These are phyloP conservation scores for Blastomyces emzantsi DNA, from an alignment of 2,329 filamentous ascomycete genomes.

Conservation along the genomic window DNA sequence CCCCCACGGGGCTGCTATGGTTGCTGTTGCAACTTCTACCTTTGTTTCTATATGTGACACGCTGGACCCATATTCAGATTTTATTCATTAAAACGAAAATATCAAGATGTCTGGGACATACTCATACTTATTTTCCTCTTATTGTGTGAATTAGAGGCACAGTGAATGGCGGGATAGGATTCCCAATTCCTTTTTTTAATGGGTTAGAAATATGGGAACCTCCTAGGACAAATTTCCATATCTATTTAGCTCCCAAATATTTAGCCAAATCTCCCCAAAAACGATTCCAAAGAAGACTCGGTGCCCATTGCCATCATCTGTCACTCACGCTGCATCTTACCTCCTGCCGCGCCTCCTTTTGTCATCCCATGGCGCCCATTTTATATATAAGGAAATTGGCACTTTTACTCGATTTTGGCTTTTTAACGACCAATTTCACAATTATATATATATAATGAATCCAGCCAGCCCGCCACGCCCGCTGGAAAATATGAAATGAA, in stretches of 20 bases:
- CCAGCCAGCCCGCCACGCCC: background rate
- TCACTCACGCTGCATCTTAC: background rate
- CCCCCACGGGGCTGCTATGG: background rate
- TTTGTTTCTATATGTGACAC: background rate
- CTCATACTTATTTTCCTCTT: background rate
- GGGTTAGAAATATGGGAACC: background rate
- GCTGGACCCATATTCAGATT: background rate
- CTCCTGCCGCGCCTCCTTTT: background rate
- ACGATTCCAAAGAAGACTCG: too few species aligned
- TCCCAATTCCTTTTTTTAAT: too few species aligned
- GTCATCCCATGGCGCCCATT: too few species aligned
- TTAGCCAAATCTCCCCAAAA: background rate
- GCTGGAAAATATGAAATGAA: background rate
- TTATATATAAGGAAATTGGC: too few species aligned
- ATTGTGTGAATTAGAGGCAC: background rate
- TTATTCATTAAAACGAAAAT: background rate
- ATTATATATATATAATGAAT: background rate
- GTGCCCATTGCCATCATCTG: background rate
- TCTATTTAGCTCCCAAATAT: background rate
- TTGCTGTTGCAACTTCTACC: background rate
- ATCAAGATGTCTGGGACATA: background rate
- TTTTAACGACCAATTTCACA: background rate
- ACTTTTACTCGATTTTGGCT: too few species aligned
- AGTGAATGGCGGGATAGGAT: background rate
- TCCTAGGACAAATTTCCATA: background rate